These are phyloP conservation scores for Dothideomycetes sp. DNA, from an alignment of 2,329 filamentous ascomycete genomes.

Conservation along the genomic window DNA sequence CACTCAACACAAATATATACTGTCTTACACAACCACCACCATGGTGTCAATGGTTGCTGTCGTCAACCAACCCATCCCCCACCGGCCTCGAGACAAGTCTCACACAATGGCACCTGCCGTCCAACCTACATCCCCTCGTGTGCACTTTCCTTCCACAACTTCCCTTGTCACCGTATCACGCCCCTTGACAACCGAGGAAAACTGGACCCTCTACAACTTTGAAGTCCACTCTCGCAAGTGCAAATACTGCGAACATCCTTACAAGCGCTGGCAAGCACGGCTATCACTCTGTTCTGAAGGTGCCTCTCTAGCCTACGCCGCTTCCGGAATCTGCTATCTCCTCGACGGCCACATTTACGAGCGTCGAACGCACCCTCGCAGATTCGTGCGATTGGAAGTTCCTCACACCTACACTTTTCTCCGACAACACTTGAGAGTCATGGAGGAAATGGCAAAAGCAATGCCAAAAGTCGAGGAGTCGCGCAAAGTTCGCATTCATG, in stretches of 20 bases:
- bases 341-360: constrained; percentile 23
- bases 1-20: neutral
- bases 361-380: constrained; percentile 20
- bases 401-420: constrained; percentile 29
- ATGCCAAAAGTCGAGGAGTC: neutral
- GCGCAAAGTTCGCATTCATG: neutral
- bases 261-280: constrained; percentile 32
- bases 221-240: constrained; percentile 39
- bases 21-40: neutral
- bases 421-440: constrained; percentile 1
- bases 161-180: constrained; percentile 29
- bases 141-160: constrained; percentile 20
- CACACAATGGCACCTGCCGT: constrained; percentile 2
- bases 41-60: constrained; percentile 1
- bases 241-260: constrained; percentile 35
- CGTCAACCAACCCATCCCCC: constrained; percentile 4
- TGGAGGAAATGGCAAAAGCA: constrained; percentile 1
- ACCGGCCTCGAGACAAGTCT: neutral
- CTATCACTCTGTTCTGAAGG: constrained; percentile 36
- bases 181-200: constrained; percentile 33
- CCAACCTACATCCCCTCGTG: constrained; percentile 19
- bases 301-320: constrained; percentile 36
- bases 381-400: constrained; percentile 38
- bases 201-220: constrained; percentile 40
- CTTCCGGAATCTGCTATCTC: constrained; percentile 37